Evolutionary conservation across 2,329 filamentous ascomycete genomes (phyloP).

Genomic region (Didymella pomorum): DNA sequence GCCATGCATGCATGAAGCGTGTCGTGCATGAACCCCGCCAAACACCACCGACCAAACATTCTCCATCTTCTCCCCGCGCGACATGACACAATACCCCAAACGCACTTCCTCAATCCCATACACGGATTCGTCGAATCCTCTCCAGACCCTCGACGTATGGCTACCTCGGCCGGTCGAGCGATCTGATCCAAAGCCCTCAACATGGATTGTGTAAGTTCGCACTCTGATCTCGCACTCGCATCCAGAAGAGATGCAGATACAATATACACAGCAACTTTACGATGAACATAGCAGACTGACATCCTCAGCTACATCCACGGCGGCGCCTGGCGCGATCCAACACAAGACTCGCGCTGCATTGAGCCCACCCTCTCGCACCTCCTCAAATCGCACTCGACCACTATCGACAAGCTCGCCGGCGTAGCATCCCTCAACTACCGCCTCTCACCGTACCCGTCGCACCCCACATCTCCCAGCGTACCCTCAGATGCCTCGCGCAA

Average conservation of each 20-base stretch:
- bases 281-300: background rate
- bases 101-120: constrained; percentile 40
- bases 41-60: constrained; percentile 21
- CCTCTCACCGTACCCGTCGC: constrained; percentile 61
- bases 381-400: constrained; percentile 26
- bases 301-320: constrained; percentile 56
- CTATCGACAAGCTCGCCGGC: constrained; percentile 58
- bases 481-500: constrained; percentile 58
- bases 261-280: no score
- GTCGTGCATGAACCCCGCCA: constrained; percentile 27
- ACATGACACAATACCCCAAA: constrained; percentile 31
- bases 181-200: constrained; percentile 24
- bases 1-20: constrained; percentile 12
- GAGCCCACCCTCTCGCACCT: constrained; percentile 50
- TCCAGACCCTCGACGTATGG: constrained; percentile 56
- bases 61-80: constrained; percentile 12
- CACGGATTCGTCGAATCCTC: constrained; percentile 32
- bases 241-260: background rate
- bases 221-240: constrained; percentile 1
- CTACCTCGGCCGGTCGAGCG: constrained; percentile 46
- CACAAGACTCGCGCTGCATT: constrained; percentile 50
- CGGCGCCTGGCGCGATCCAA: constrained; percentile 60
- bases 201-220: constrained; percentile 49
- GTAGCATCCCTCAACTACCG: constrained; percentile 72
- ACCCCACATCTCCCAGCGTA: constrained; percentile 55